Evolutionary conservation across 768 basidiomycete genomes (phyloP).

Genomic region (Mrakia gelida): DNA sequence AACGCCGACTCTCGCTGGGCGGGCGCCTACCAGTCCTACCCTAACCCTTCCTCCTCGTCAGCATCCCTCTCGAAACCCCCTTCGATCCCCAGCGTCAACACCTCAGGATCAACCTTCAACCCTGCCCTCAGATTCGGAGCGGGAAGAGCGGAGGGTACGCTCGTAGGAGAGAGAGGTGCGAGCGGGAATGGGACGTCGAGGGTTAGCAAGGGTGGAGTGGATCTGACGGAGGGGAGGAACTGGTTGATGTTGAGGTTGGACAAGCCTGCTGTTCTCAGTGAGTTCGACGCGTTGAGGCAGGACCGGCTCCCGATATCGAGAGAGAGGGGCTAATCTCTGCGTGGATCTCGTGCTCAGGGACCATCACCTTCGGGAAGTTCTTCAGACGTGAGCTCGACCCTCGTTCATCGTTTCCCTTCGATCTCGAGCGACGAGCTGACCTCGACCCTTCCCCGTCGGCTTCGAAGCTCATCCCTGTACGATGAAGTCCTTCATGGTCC

Average conservation of each 20-base stretch:
- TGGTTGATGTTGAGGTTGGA: slow-evolving; percentile 33
- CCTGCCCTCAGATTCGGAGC: background rate
- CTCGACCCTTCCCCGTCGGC: too few species aligned
- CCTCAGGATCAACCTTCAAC: slow-evolving; percentile 7
- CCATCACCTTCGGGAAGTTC: slow-evolving; percentile 34
- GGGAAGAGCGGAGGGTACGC: background rate
- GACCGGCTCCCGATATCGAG: too few species aligned
- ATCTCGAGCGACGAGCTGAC: too few species aligned
- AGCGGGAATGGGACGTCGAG: background rate
- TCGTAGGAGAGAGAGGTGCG: background rate
- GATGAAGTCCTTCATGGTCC: slow-evolving; percentile 30
- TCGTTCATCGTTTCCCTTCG: too few species aligned
- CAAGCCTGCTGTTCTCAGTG: slow-evolving; percentile 25
- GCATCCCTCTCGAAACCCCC: background rate
- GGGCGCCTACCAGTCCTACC: background rate
- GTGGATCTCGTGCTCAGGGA: background rate
- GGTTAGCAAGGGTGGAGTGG: background rate
- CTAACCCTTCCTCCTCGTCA: background rate
- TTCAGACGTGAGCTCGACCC: slow-evolving; percentile 13
- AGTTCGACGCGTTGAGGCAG: background rate
- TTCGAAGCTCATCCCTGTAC: slow-evolving; percentile 36
- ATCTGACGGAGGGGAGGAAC: background rate
- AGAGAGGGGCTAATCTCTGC: too few species aligned
- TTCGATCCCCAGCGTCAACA: background rate
- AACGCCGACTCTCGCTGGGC: slow-evolving; percentile 34